A percentile compares a stretch with the other conserved stretches of the same genome.
Evolutionary conservation across 2,329 filamentous ascomycete species (phyloP).

Genomic region (Neofusicoccum cordaticola): DNA sequence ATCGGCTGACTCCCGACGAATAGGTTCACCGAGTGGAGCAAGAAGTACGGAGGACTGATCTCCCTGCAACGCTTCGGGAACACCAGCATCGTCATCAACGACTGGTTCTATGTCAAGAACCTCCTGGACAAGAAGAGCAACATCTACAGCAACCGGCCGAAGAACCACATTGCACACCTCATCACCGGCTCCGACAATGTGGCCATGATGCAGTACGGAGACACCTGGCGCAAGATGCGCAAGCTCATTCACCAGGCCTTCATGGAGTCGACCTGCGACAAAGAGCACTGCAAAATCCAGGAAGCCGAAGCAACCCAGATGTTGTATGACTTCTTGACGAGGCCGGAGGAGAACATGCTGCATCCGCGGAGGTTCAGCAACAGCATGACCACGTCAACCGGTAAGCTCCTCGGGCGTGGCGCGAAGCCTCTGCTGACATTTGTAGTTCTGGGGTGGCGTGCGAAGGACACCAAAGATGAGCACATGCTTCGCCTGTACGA

Average conservation of each 20-base stretch:
- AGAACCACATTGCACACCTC: constrained; percentile 42
- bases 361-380: constrained; percentile 41
- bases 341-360: constrained; percentile 34
- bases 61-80: constrained; percentile 42
- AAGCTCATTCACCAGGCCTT: constrained; percentile 45
- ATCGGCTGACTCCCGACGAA: neutral
- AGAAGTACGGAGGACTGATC: constrained; percentile 43
- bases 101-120: constrained; percentile 40
- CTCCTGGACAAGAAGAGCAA: constrained; percentile 46
- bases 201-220: constrained; percentile 45
- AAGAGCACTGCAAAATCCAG: constrained; percentile 28
- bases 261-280: constrained; percentile 32
- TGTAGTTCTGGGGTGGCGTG: neutral
- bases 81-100: constrained; percentile 43
- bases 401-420: neutral
- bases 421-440: neutral
- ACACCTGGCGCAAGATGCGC: constrained; percentile 44
- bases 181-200: constrained; percentile 47
- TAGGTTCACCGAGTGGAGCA: constrained; percentile 28
- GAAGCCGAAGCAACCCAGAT: constrained; percentile 51
- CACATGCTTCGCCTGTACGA: constrained; percentile 42
- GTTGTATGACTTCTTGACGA: constrained; percentile 45
- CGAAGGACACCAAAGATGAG: neutral
- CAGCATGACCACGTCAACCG: constrained; percentile 39
- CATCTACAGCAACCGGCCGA: constrained; percentile 44